Base-by-base conservation (phyloP, 352 stramenopile species). In the Phytophthora tentaculata region DNA sequence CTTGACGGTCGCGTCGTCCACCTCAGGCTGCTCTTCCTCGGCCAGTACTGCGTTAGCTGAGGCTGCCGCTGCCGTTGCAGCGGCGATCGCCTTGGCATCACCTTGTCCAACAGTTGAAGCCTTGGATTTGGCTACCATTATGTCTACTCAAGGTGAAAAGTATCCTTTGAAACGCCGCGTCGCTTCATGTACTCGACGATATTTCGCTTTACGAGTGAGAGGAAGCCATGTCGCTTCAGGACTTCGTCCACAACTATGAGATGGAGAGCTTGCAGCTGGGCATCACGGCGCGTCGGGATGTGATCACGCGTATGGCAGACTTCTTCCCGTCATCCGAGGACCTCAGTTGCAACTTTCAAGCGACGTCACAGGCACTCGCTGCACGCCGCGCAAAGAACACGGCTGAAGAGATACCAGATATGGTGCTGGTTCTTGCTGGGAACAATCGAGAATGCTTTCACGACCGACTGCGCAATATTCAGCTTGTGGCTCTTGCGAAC, bases 221-320 rank as follows among this genome's bases (percentile, higher is more conserved):
- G 28, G 26, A 49, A 23, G 14, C 9, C 12, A 90, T 91, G 79
- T 64, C 56, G 29, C 84, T 91, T 68, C 78, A 87, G 56, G 83
- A 90, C 67, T 91, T 91, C 56, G 39, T 86, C 45, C 83, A 91
- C 64, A 61, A 71, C 55, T 91, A 91, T 61, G 83, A 91, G 76
- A 91, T 91, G 83, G 83, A 91, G 74, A 91, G 83, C 26, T 63
- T 91, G 35, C 71, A 84, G 62, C 68, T 90, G 26, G 83, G 83
- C 44, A 82, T 90, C 62, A 91, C 78, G 26, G 81, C 83, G 13
- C 71, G 83, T 19, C 79, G 76, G 44, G 83, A 91, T 45, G 74
- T 91, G 55, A 73, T 80, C 7, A 68, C 71, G 26, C 71, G 83
- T 49, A 71, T 91, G 63, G 53, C 59, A 26, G 53, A 78, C 9